These are phyloP conservation scores for Tilletiaria anomala DNA, from an alignment of 1,284 basidiomycete species.

Conservation along the genomic window DNA sequence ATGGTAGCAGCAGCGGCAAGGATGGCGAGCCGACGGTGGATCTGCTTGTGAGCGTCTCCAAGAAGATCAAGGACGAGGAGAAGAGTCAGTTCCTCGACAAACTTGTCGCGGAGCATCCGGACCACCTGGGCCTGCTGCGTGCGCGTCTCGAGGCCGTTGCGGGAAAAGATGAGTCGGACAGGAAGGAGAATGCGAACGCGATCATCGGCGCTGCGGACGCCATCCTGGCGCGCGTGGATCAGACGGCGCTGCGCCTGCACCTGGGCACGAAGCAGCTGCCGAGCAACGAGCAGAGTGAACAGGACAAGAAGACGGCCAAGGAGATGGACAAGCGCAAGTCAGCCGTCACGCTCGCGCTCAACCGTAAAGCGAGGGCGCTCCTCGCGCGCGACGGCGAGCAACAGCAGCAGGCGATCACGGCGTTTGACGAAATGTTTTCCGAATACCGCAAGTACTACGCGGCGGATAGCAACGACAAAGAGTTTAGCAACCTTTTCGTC, in stretches of 20 bases:
- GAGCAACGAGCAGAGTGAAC: conserved; percentile 24
- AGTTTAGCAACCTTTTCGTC: conserved; percentile 21
- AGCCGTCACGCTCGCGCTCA: conserved; percentile 29
- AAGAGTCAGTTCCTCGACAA: conserved; percentile 28
- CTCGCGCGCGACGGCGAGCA: conserved; percentile 10
- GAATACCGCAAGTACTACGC: conserved; percentile 19
- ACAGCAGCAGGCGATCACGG: neutral
- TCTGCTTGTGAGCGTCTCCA: conserved; percentile 29
- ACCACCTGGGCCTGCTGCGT: conserved; percentile 27
- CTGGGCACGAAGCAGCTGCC: conserved; percentile 27
- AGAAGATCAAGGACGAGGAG: conserved; percentile 35
- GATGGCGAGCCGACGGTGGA: conserved; percentile 12
- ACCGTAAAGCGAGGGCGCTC: conserved; percentile 22
- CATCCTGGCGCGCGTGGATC: conserved; percentile 23
- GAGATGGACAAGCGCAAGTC: conserved; percentile 27
- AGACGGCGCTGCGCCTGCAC: conserved; percentile 25
- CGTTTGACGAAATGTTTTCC: conserved; percentile 14
- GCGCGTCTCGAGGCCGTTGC: conserved; percentile 28
- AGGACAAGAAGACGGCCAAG: conserved; percentile 27
- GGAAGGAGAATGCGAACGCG: conserved; percentile 5
- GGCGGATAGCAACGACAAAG: conserved; percentile 18
- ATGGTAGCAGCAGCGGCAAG: conserved; percentile 2
- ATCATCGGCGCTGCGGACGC: conserved; percentile 22
- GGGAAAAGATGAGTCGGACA: conserved; percentile 12
- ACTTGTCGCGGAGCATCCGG: conserved; percentile 30